These are phyloP conservation scores for Volvox africanus DNA, from an alignment of 139 green algal genomes.

Conservation along the genomic window DNA sequence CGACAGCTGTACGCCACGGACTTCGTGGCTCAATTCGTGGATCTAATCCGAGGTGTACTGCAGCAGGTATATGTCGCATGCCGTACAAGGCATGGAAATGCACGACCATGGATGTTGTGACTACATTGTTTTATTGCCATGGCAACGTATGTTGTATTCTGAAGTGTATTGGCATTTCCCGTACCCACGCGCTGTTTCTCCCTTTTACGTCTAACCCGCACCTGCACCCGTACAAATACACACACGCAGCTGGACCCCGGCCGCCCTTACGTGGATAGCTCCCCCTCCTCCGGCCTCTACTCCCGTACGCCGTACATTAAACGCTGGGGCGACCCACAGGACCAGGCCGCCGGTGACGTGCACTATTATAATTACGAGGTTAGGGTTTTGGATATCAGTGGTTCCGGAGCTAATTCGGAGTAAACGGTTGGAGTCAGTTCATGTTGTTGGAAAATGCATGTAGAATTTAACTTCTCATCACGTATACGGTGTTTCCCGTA, in stretches of 20 bases:
- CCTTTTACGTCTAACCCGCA: neutral
- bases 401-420: no score
- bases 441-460: no score
- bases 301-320: constrained; percentile 50
- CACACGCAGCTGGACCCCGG: constrained; percentile 59
- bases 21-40: constrained; percentile 72
- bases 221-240: no score
- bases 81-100: neutral
- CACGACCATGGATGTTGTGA: neutral
- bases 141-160: no score
- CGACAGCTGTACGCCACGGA: constrained; percentile 71
- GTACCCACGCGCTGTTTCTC: neutral
- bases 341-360: constrained; percentile 71
- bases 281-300: constrained; percentile 70
- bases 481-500: no score
- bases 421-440: no score
- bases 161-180: no score
- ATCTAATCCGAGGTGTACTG: constrained; percentile 48
- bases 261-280: constrained; percentile 78
- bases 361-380: constrained; percentile 86
- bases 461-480: no score
- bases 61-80: no score
- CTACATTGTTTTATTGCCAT: no score
- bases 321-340: constrained; percentile 52
- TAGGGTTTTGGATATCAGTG: no score